Evolutionary conservation across 2,329 filamentous ascomycete species (phyloP).

Genomic region (Ophiostoma fasciatum): DNA sequence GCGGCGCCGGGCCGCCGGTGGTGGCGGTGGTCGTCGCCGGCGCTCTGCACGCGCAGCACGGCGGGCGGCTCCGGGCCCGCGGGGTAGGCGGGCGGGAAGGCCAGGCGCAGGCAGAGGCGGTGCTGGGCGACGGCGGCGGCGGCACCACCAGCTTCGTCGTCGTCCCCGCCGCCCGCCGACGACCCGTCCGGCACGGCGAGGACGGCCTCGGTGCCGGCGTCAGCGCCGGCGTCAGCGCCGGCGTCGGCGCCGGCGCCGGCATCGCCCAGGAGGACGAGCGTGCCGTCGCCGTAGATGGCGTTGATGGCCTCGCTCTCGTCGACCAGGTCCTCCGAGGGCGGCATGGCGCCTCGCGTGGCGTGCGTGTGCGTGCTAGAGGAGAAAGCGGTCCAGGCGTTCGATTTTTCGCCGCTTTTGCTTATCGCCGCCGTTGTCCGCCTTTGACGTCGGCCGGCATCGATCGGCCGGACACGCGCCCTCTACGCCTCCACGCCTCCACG

Average conservation of each 20-base stretch:
- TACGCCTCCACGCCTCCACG: too few relatives aligned
- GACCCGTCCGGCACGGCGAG: conserved; percentile 46
- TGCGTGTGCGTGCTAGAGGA: too few relatives aligned
- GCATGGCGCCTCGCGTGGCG: too few relatives aligned
- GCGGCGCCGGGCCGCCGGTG: conserved; percentile 50
- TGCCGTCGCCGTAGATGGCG: conserved; percentile 64
- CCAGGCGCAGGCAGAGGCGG: conserved; percentile 37
- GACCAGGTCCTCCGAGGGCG: conserved; percentile 37
- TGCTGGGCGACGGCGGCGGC: conserved; percentile 32
- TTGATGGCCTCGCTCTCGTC: conserved; percentile 75
- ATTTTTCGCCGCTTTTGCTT: too few relatives aligned
- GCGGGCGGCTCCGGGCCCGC: conserved; percentile 43
- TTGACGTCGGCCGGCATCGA: too few relatives aligned
- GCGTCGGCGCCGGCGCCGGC: conserved; percentile 16
- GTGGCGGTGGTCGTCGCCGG: conserved; percentile 32
- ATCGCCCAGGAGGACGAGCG: conserved; percentile 27
- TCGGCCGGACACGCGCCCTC: too few relatives aligned
- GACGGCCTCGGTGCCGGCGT: conserved; percentile 28
- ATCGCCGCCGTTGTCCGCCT: too few relatives aligned
- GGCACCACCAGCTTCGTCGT: conserved; percentile 3
- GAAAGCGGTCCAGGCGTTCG: too few relatives aligned
- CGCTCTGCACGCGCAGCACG: conserved; percentile 65
- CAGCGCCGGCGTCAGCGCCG: conserved; percentile 18
- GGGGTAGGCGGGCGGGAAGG: conserved; percentile 64
- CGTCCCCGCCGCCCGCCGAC: conserved; percentile 19